Base-by-base conservation (phyloP, 2,329 filamentous ascomycete species). In the Fusarium palustre region DNA sequence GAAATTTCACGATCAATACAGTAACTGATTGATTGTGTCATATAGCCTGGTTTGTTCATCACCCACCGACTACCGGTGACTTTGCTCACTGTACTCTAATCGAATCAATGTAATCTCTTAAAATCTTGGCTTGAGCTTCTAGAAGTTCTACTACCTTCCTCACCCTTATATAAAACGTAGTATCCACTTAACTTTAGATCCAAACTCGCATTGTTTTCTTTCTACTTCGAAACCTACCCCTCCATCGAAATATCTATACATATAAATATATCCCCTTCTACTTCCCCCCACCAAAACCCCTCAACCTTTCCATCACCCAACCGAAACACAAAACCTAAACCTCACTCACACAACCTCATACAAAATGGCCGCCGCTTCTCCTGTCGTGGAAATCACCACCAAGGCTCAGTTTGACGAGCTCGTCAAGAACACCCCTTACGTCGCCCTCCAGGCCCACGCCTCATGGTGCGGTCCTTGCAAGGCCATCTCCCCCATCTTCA, bases 401-500 rank as follows among this genome's bases (percentile, higher is more conserved):
- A 78, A 79, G 68, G 73, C 79, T 52, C 80, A 87, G 70, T 86
- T 88, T 72, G 76, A 85, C 64, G 71, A 78, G 38, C 84, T 88
- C 66, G 74, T 87, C 72, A 70, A 78, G 18, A 77, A 76, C 12
- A 85, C 80, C 48, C 83, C 81, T 47, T 86, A 84, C 78, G 85
- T 88, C 67, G 81, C 84, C 64, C 78, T 86, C 68, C 86, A 89
- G 76, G 88, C 88, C 79, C 85, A 81, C 78, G 87, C 87, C 61
- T 80, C 84, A 73, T 89, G 87, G 87, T 89, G 87, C 78, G 83
- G 82, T 39, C 87, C 87, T 30, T 89, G 87, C 85, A 87, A 86
- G 78, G 79, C 80, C 71, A 88, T 89, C 74, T 84, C 85, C 24
- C 87, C 87, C 65, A 72, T 85, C 61, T 89, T 84, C 81, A 74